A percentile compares a stretch with the other conserved stretches of the same genome.
These are phyloP conservation scores for Domatiomyces catenatus DNA, from an alignment of 2,329 filamentous ascomycete species.

Conservation along the genomic window DNA sequence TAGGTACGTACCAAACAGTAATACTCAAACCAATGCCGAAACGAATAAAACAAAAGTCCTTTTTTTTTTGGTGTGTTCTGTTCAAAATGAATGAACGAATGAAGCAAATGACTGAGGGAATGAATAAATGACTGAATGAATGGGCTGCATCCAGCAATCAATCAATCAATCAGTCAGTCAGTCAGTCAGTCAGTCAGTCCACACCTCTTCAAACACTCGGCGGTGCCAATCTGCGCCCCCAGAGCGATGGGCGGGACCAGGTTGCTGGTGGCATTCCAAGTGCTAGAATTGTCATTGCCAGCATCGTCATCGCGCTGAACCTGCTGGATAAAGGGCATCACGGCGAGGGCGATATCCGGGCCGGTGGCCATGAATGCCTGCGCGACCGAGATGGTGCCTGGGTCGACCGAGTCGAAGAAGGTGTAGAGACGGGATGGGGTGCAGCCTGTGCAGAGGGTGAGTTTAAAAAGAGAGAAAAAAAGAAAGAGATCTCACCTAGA, in stretches of 20 bases:
- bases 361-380: conserved; percentile 27
- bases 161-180: no score
- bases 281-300: no score
- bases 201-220: conserved; percentile 21
- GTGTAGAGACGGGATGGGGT: conserved; percentile 31
- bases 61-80: no score
- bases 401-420: conserved; percentile 30
- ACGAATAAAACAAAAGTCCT: no score
- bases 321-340: conserved; percentile 23
- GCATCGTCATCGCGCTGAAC: conserved; percentile 14
- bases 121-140: no score
- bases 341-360: conserved; percentile 26
- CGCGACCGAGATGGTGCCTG: conserved; percentile 30
- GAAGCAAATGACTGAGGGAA: no score
- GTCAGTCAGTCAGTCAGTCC: conserved; percentile 1
- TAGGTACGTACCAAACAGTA: no score
- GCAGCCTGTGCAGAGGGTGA: conserved; percentile 18
- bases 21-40: no score
- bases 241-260: conserved; percentile 27
- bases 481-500: neutral
- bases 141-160: no score
- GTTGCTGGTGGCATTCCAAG: conserved; percentile 15
- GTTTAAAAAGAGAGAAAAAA: no score
- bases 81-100: neutral
- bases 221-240: conserved; percentile 27